Conservation (phyloP, 2,329 filamentous ascomycete species). For the Geosmithia flava region DNA sequence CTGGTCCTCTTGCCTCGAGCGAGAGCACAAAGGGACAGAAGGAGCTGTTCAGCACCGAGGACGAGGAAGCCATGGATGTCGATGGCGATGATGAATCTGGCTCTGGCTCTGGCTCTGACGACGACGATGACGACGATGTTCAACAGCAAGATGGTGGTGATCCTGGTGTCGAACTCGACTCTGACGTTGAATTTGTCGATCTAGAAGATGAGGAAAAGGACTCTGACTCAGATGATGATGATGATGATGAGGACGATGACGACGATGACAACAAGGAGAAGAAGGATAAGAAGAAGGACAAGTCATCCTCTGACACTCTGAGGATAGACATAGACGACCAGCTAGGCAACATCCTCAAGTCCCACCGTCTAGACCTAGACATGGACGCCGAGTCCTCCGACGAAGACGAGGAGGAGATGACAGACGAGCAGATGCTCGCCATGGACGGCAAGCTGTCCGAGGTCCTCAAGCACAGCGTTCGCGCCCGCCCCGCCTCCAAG, state of each 20-base stretch:
- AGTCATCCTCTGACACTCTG: neutral
- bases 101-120: slow-evolving; percentile 25
- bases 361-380: slow-evolving; percentile 50
- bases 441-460: slow-evolving; percentile 73
- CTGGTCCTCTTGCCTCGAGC: slow-evolving; percentile 60
- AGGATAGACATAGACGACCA: slow-evolving; percentile 55
- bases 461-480: slow-evolving; percentile 70
- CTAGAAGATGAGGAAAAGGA: slow-evolving; percentile 23
- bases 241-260: slow-evolving; percentile 31
- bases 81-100: slow-evolving; percentile 17
- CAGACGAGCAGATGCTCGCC: slow-evolving; percentile 89
- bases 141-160: neutral
- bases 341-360: slow-evolving; percentile 67
- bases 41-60: slow-evolving; percentile 66
- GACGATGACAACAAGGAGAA: slow-evolving; percentile 28
- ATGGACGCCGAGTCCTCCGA: slow-evolving; percentile 31
- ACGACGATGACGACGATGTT: slow-evolving; percentile 11
- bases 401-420: slow-evolving; percentile 70
- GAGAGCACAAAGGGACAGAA: slow-evolving; percentile 77
- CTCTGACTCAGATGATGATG: slow-evolving; percentile 24
- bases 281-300: slow-evolving; percentile 22
- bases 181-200: slow-evolving; percentile 38
- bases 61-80: slow-evolving; percentile 40
- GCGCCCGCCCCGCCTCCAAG: slow-evolving; percentile 55
- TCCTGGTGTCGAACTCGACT: slow-evolving; percentile 13